These are phyloP conservation scores for Hymenoscyphus fraxineus DNA, from an alignment of 2,329 filamentous ascomycete genomes.

Conservation along the genomic window DNA sequence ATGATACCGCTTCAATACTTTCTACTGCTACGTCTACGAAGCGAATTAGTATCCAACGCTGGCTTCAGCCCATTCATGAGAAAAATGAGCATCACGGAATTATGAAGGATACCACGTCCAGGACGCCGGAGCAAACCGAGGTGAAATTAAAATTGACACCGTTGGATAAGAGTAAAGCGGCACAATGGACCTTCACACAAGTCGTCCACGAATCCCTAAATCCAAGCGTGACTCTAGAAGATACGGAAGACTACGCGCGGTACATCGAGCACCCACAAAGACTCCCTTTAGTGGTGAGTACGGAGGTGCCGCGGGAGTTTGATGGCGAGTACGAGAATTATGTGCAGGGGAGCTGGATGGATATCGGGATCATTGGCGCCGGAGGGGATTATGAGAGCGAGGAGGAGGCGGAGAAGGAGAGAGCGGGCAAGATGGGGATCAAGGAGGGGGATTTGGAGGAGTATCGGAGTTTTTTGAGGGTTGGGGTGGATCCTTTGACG, in stretches of 20 bases:
- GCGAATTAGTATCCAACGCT: conserved; percentile 55
- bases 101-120: conserved; percentile 47
- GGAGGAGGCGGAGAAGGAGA: conserved; percentile 5
- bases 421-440: conserved; percentile 22
- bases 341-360: conserved; percentile 62
- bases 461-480: conserved; percentile 72
- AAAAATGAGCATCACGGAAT: conserved; percentile 44
- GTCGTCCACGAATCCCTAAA: conserved; percentile 83
- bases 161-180: conserved; percentile 74
- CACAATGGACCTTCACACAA: conserved; percentile 84
- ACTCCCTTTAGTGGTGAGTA: conserved; percentile 75
- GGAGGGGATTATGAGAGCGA: conserved; percentile 6
- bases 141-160: conserved; percentile 52
- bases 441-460: conserved; percentile 56
- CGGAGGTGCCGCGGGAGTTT: conserved; percentile 57
- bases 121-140: conserved; percentile 20
- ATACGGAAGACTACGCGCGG: conserved; percentile 80
- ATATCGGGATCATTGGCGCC: conserved; percentile 38
- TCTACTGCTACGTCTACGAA: conserved; percentile 40
- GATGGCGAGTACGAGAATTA: conserved; percentile 76
- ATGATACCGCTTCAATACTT: conserved; percentile 42
- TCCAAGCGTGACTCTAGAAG: conserved; percentile 70
- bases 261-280: conserved; percentile 89
- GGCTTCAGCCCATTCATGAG: conserved; percentile 51
- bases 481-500: conserved; percentile 79